phyloP scores from a whole-genome alignment of 2,329 filamentous ascomycete genomes.

The Exophiala calicioides region DNA sequence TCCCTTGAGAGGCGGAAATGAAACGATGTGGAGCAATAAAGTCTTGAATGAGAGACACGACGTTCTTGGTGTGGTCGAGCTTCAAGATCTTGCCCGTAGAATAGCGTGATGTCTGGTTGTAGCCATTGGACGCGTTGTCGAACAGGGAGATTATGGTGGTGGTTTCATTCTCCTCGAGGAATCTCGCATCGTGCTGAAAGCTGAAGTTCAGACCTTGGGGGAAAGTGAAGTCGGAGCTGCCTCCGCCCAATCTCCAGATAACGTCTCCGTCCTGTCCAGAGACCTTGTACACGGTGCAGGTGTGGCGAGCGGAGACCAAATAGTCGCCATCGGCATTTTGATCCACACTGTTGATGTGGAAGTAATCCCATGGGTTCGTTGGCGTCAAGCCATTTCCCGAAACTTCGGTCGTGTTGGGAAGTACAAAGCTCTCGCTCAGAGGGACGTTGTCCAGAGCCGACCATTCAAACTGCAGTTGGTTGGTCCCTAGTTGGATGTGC shows the following conservation, averaged over 20 bases:
- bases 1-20: slow-evolving; percentile 36
- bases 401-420: slow-evolving; percentile 45
- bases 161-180: slow-evolving; percentile 40
- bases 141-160: slow-evolving; percentile 43
- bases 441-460: slow-evolving; percentile 57
- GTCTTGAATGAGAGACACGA: slow-evolving; percentile 37
- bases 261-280: slow-evolving; percentile 42
- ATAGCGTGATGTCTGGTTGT: slow-evolving; percentile 40
- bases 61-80: slow-evolving; percentile 40
- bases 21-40: slow-evolving; percentile 29
- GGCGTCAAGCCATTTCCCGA: slow-evolving; percentile 51
- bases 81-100: slow-evolving; percentile 44
- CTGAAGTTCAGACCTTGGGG: slow-evolving; percentile 38
- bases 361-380: slow-evolving; percentile 48
- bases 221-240: slow-evolving; percentile 33
- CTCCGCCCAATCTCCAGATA: slow-evolving; percentile 42
- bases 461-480: slow-evolving; percentile 61
- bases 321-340: slow-evolving; percentile 45
- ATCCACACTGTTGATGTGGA: slow-evolving; percentile 47
- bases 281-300: slow-evolving; percentile 44
- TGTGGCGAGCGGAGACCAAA: slow-evolving; percentile 45
- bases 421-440: slow-evolving; percentile 49
- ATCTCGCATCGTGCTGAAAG: slow-evolving; percentile 46
- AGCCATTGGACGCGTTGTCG: slow-evolving; percentile 47
- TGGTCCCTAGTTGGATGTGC: slow-evolving; percentile 55